Evolutionary conservation across 148 eudicot species (phyloP).

Genomic region (Diospyros kaki): DNA sequence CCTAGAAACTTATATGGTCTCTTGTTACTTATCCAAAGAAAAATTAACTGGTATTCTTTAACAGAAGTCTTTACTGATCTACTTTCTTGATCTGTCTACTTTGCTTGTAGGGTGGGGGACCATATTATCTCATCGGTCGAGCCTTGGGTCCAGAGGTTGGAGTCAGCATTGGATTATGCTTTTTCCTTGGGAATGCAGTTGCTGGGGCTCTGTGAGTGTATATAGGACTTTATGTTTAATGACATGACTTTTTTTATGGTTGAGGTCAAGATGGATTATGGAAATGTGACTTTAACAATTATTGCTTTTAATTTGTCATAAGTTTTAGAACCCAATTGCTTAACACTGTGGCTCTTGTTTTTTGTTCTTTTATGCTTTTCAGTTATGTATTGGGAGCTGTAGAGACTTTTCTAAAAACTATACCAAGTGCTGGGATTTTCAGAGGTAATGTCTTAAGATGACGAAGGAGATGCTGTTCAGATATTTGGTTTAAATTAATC

Average conservation of each 20-base stretch:
- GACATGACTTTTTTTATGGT: background rate
- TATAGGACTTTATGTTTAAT: constrained; percentile 18
- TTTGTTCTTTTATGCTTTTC: constrained; percentile 22
- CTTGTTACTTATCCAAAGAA: background rate
- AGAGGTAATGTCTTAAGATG: constrained; percentile 44
- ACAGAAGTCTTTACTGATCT: background rate
- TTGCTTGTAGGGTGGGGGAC: constrained; percentile 83
- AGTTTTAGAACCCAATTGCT: background rate
- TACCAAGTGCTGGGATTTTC: constrained; percentile 88
- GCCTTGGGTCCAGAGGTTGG: constrained; percentile 99
- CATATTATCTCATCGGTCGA: constrained; percentile 99
- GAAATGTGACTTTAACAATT: background rate
- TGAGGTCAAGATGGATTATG: constrained; percentile 10
- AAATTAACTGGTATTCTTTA: constrained; percentile 4
- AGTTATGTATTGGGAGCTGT: constrained; percentile 99
- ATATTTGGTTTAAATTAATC: background rate
- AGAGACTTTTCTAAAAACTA: constrained; percentile 93
- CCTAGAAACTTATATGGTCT: background rate
- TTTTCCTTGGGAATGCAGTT: constrained; percentile 97
- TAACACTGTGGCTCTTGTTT: constrained; percentile 9
- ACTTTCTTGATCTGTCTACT: constrained; percentile 1
- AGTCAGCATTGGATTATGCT: constrained; percentile 97
- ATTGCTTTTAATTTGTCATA: background rate
- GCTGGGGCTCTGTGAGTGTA: constrained; percentile 98
- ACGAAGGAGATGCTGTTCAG: constrained; percentile 7